Percentiles rank a stretch among this genome's conserved stretches.
Conservation (phyloP, 2,329 filamentous ascomycete species). For the Ilyonectria robusta region DNA sequence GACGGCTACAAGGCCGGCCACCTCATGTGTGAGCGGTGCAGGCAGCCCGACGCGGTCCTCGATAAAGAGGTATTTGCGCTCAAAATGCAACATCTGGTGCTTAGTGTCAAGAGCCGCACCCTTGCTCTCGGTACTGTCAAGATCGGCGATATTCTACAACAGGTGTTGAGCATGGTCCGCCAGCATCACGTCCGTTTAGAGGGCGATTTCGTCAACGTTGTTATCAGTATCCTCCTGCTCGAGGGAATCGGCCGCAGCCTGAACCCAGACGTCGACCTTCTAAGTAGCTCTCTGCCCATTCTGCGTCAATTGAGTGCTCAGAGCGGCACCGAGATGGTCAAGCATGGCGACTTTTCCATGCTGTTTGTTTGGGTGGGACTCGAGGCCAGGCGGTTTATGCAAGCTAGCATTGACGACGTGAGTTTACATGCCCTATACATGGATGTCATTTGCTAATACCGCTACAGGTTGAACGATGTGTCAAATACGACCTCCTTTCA, state of each 20-base stretch:
- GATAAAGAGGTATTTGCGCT: slow-evolving; percentile 92
- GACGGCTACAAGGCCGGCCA: slow-evolving; percentile 96
- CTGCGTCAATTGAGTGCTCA: slow-evolving; percentile 88
- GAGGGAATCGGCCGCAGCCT: slow-evolving; percentile 93
- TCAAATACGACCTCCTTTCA: slow-evolving; percentile 90
- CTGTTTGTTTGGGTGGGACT: slow-evolving; percentile 92
- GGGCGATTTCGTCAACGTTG: slow-evolving; percentile 98
- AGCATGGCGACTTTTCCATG: slow-evolving; percentile 85
- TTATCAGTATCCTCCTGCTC: slow-evolving; percentile 91
- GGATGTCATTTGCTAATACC: slow-evolving; percentile 15
- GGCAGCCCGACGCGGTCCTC: slow-evolving; percentile 90
- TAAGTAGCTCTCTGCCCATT: slow-evolving; percentile 89
- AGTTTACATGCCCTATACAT: slow-evolving; percentile 52
- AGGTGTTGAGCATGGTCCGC: slow-evolving; percentile 93
- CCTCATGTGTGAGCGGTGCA: slow-evolving; percentile 95
- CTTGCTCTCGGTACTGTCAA: slow-evolving; percentile 94
- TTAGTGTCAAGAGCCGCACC: slow-evolving; percentile 90
- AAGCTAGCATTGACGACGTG: slow-evolving; percentile 90
- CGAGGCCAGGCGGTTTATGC: slow-evolving; percentile 89
- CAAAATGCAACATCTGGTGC: slow-evolving; percentile 96
- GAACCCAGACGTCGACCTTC: slow-evolving; percentile 88
- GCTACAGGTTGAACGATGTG: slow-evolving; percentile 82
- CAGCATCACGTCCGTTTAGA: slow-evolving; percentile 93
- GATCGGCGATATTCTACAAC: slow-evolving; percentile 93
- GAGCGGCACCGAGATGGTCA: slow-evolving; percentile 78